Conservation (phyloP, 2,329 filamentous ascomycete species). For the Claviceps paspali region DNA sequence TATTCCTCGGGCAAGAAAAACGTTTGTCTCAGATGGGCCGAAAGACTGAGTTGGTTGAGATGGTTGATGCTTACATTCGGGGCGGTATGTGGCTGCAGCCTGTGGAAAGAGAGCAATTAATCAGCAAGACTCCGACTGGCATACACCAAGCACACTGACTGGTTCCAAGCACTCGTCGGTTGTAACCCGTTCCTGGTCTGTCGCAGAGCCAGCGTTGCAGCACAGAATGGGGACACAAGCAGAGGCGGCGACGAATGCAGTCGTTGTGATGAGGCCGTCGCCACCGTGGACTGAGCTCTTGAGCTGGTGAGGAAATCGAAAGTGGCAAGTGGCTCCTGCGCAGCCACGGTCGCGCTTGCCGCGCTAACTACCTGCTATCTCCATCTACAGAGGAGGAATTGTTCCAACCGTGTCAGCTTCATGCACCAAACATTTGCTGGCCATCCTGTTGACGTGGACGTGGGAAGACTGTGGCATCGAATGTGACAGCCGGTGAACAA, state of each 20-base stretch:
- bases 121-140: slow-evolving; percentile 13
- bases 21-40: not conserved
- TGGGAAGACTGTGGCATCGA: too few relatives aligned
- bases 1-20: slow-evolving; percentile 1
- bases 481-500: too few relatives aligned
- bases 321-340: not conserved
- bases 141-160: slow-evolving; percentile 1
- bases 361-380: not conserved
- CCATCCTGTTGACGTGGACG: not conserved
- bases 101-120: slow-evolving; percentile 21
- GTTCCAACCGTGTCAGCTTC: not conserved
- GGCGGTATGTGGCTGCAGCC: slow-evolving; percentile 8
- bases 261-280: too few relatives aligned
- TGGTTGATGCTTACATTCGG: slow-evolving; percentile 4
- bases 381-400: not conserved
- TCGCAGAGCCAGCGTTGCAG: not conserved
- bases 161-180: too few relatives aligned
- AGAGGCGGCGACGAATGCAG: too few relatives aligned
- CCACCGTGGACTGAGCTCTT: too few relatives aligned
- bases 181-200: too few relatives aligned
- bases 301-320: too few relatives aligned
- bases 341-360: not conserved
- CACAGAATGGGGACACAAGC: too few relatives aligned
- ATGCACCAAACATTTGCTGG: not conserved
- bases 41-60: slow-evolving; percentile 1